A percentile compares a stretch with the other conserved stretches of the same genome.
Evolutionary conservation across 345 rosid species (phyloP).

Genomic region (Microthlaspi erraticum): DNA sequence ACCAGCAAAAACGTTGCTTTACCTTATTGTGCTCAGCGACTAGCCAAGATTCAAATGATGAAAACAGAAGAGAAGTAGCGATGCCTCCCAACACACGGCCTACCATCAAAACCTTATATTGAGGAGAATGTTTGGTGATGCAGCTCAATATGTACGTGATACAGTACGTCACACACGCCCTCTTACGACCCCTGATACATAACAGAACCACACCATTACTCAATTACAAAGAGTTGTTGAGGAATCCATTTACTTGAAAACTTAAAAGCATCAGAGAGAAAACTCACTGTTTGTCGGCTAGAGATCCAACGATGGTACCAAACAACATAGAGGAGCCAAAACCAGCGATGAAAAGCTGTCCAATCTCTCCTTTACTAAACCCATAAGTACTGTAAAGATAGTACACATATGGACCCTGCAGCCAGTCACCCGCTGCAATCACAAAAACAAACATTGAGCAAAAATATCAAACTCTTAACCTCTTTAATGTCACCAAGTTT

Average conservation of each 20-base stretch:
- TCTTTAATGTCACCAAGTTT: conserved; percentile 10
- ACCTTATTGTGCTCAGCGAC: conserved; percentile 99
- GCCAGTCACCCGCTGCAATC: conserved; percentile 95
- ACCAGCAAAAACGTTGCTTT: conserved; percentile 26
- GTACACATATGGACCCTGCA: conserved; percentile 99
- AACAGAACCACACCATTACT: conserved; percentile 8
- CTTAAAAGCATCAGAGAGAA: conserved; percentile 27
- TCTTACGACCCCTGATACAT: conserved; percentile 84
- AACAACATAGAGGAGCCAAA: conserved; percentile 99
- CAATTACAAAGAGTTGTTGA: conserved; percentile 19
- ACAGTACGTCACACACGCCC: conserved; percentile 91
- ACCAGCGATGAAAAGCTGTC: conserved; percentile 98
- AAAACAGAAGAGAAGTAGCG: conserved; percentile 91
- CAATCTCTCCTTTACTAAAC: conserved; percentile 89
- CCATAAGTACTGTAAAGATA: conserved; percentile 87
- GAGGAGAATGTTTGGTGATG: conserved; percentile 95
- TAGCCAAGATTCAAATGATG: conserved; percentile 99
- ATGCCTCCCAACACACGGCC: conserved; percentile 98
- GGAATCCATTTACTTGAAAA: conserved; percentile 1
- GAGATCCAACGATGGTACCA: conserved; percentile 98
- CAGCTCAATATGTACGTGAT: conserved; percentile 92
- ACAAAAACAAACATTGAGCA: conserved; percentile 29
- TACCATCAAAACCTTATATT: conserved; percentile 88
- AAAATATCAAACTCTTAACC: background rate
- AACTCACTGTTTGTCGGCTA: conserved; percentile 93